Conservation (phyloP, 331 rosid genomes). For the Telfairia occidentalis region DNA sequence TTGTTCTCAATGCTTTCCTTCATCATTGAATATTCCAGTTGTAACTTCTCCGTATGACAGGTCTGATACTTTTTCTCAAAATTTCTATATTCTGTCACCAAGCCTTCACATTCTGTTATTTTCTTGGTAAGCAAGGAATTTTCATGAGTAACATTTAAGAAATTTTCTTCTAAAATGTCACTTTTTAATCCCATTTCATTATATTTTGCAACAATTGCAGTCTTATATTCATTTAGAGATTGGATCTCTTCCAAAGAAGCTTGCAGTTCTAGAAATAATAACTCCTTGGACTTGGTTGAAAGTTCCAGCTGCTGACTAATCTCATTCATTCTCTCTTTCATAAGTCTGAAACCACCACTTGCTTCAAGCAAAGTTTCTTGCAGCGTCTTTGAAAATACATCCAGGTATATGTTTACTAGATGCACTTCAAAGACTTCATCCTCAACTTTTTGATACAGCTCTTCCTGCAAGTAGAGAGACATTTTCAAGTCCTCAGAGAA, state of each 20-base stretch:
- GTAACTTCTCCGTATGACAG: conserved; percentile 50
- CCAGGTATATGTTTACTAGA: conserved; percentile 57
- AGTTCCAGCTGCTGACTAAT: conserved; percentile 61
- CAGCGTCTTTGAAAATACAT: conserved; percentile 68
- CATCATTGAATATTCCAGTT: conserved; percentile 40
- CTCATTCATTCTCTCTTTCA: conserved; percentile 45
- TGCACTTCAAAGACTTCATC: conserved; percentile 74
- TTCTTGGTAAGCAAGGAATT: conserved; percentile 44
- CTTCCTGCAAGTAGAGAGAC: conserved; percentile 71
- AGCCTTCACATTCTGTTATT: conserved; percentile 42
- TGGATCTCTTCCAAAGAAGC: conserved; percentile 52
- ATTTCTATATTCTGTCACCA: conserved; percentile 40
- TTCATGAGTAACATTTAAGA: conserved; percentile 33
- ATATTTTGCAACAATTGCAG: conserved; percentile 38
- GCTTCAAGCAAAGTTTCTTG: conserved; percentile 73
- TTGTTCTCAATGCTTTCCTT: conserved; percentile 40
- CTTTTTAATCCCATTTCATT: conserved; percentile 53
- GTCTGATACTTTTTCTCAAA: conserved; percentile 44
- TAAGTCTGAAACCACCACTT: conserved; percentile 34
- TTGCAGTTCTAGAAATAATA: conserved; percentile 52
- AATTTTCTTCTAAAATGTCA: conserved; percentile 47
- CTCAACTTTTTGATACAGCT: conserved; percentile 70
- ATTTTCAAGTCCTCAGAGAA: conserved; percentile 54
- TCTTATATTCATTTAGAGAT: conserved; percentile 53
- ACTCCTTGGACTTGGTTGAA: conserved; percentile 62